A percentile compares a stretch with the other conserved stretches of the same genome.
Evolutionary conservation across 148 eudicot species (phyloP).

Genomic region (Cornus suecica): DNA sequence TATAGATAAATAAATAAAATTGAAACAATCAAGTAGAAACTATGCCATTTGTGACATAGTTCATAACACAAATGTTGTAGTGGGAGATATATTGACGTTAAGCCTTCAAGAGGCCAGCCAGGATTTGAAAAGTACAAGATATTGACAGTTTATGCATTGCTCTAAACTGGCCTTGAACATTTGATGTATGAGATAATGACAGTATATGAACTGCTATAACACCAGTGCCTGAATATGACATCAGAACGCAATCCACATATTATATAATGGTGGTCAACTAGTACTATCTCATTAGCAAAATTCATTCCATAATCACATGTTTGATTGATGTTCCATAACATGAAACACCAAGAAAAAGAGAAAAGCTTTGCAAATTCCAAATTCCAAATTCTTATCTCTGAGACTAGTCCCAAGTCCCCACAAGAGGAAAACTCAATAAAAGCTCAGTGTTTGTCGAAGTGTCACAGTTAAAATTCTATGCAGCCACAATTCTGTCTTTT

Average conservation of each 20-base stretch:
- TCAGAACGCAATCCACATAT: not conserved
- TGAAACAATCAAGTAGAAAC: too few relatives aligned
- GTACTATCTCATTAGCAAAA: not conserved
- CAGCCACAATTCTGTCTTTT: not conserved
- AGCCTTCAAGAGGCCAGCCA: not conserved
- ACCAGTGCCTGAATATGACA: not conserved
- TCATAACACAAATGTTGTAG: not conserved
- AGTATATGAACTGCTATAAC: not conserved
- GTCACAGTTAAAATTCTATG: not conserved
- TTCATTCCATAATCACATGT: not conserved
- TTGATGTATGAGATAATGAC: too few relatives aligned
- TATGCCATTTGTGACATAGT: too few relatives aligned
- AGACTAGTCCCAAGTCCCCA: too few relatives aligned
- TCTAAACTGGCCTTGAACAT: not conserved
- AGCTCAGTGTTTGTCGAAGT: not conserved
- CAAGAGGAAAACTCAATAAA: not conserved
- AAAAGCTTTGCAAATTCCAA: too few relatives aligned
- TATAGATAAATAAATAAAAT: not conserved
- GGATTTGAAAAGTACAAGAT: not conserved
- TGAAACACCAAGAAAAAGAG: too few relatives aligned
- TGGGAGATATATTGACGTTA: too few relatives aligned
- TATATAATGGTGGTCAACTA: not conserved
- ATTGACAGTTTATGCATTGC: not conserved
- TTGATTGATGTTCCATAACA: too few relatives aligned
- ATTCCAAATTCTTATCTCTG: too few relatives aligned